Percentiles rank a stretch among this genome's conserved stretches.
Conservation (phyloP, 176 grass and related monocot species). For the Microstegium vimineum region DNA sequence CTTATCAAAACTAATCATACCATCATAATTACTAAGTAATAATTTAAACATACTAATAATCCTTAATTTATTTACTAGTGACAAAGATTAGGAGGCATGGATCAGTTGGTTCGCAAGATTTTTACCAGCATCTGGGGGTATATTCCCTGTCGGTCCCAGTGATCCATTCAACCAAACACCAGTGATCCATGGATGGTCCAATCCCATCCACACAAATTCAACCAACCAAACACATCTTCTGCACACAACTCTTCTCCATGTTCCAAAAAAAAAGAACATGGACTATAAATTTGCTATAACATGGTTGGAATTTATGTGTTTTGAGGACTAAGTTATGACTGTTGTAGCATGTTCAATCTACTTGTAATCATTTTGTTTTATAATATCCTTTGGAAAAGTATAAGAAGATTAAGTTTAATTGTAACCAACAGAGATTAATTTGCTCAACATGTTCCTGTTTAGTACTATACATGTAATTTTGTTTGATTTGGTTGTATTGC, state of each 20-base stretch:
- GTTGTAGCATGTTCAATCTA: neutral
- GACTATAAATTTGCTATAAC: slow-evolving; percentile 4
- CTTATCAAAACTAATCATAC: too few relatives aligned
- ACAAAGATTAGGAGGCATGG: too few relatives aligned
- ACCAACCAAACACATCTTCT: too few relatives aligned
- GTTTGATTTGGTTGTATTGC: slow-evolving; percentile 8
- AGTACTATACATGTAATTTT: neutral
- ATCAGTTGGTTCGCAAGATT: too few relatives aligned
- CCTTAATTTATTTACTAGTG: too few relatives aligned
- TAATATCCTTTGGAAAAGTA: slow-evolving; percentile 16
- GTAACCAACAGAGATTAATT: slow-evolving; percentile 16
- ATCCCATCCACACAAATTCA: too few relatives aligned
- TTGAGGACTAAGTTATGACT: slow-evolving; percentile 5
- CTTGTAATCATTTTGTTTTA: neutral
- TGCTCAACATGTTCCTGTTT: slow-evolving; percentile 22
- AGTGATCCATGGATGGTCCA: too few relatives aligned
- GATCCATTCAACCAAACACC: too few relatives aligned
- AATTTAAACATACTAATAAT: too few relatives aligned
- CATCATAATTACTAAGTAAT: too few relatives aligned
- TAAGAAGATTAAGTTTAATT: slow-evolving; percentile 5
- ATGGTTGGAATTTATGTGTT: neutral
- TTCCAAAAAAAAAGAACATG: neutral
- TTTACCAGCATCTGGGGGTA: too few relatives aligned
- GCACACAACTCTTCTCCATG: neutral
- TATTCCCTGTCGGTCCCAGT: too few relatives aligned